Evolutionary conservation across 139 green algal species (phyloP).

Genomic region (Microglena sp.): DNA sequence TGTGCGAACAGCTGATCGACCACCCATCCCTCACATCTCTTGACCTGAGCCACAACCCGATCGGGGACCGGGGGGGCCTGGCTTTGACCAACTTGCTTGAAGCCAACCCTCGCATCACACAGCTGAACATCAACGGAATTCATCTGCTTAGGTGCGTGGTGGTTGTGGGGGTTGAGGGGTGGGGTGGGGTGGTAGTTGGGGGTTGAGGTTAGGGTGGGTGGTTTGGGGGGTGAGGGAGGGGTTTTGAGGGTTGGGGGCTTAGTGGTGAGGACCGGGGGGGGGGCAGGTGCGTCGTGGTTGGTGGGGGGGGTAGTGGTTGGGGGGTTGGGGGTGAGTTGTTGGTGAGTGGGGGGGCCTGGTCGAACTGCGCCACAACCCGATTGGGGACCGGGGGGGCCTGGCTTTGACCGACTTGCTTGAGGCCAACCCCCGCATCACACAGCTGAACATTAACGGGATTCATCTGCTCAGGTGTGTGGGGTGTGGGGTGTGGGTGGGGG

Average conservation of each 20-base stretch:
- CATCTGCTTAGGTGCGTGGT: slow-evolving; percentile 3
- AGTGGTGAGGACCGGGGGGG: too few relatives aligned
- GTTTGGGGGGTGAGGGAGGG: too few relatives aligned
- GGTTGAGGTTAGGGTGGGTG: too few relatives aligned
- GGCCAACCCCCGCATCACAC: neutral
- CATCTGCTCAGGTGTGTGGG: slow-evolving; percentile 4
- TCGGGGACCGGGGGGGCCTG: slow-evolving; percentile 16
- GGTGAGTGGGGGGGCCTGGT: too few relatives aligned
- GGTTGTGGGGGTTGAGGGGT: too few relatives aligned
- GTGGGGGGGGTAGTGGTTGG: too few relatives aligned
- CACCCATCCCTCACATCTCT: slow-evolving; percentile 21
- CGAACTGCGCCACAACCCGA: slow-evolving; percentile 24
- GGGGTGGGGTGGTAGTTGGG: too few relatives aligned
- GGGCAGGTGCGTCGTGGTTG: too few relatives aligned
- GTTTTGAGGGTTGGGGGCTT: too few relatives aligned
- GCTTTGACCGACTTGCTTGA: slow-evolving; percentile 8
- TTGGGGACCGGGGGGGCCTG: slow-evolving; percentile 16
- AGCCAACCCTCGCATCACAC: neutral
- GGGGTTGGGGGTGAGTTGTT: too few relatives aligned
- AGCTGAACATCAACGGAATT: slow-evolving; percentile 6
- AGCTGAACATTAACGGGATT: slow-evolving; percentile 6
- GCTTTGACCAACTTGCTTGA: slow-evolving; percentile 8
- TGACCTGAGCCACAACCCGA: slow-evolving; percentile 24
- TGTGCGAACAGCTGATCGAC: slow-evolving; percentile 12
- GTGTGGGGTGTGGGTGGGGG: too few relatives aligned